These are phyloP conservation scores for Heterobasidion annosum DNA, from an alignment of 1,284 basidiomycete species.

Conservation along the genomic window DNA sequence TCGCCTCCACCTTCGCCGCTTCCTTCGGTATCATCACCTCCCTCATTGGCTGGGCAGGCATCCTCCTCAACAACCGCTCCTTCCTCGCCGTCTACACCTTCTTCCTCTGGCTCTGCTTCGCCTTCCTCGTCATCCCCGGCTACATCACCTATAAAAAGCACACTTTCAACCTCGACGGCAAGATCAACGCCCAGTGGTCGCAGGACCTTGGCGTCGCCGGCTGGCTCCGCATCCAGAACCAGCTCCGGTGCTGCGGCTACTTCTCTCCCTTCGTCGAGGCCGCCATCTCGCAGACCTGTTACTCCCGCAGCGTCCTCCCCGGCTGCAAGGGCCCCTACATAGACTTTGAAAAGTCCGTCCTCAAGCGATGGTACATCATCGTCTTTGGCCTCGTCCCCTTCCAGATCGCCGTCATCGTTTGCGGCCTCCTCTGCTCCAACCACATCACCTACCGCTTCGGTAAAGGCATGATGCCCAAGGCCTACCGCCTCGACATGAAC, in stretches of 20 bases:
- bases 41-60: conserved; percentile 51
- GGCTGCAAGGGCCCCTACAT: conserved; percentile 52
- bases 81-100: conserved; percentile 54
- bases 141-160: conserved; percentile 55
- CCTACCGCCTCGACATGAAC: conserved; percentile 47
- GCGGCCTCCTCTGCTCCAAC: conserved; percentile 47
- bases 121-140: conserved; percentile 48
- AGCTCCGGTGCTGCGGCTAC: conserved; percentile 53
- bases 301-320: conserved; percentile 42
- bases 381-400: conserved; percentile 46
- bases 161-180: conserved; percentile 57
- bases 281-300: conserved; percentile 46
- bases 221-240: conserved; percentile 46
- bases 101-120: conserved; percentile 50
- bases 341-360: conserved; percentile 35
- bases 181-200: conserved; percentile 53
- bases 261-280: conserved; percentile 53
- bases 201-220: conserved; percentile 36
- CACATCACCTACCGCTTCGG: conserved; percentile 61
- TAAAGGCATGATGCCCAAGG: conserved; percentile 58
- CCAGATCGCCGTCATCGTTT: conserved; percentile 42
- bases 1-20: conserved; percentile 47
- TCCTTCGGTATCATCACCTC: conserved; percentile 41
- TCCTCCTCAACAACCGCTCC: conserved; percentile 56
- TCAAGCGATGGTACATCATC: conserved; percentile 45